These are phyloP conservation scores for Cotoneaster glaucophyllus DNA, from an alignment of 306 rosid genomes.

Conservation along the genomic window DNA sequence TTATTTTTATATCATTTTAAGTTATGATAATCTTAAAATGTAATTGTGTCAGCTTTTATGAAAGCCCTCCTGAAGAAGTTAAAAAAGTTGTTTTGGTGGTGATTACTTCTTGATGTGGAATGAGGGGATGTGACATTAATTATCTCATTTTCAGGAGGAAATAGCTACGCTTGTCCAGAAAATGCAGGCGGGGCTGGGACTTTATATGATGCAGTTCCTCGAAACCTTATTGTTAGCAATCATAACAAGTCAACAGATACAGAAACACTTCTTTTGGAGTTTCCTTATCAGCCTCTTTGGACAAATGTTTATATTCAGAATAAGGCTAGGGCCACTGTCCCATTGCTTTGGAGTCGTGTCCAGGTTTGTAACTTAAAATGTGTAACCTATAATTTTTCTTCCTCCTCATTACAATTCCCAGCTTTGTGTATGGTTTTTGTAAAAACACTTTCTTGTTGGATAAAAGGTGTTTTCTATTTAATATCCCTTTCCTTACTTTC, in stretches of 20 bases:
- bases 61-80: neutral
- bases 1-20: neutral
- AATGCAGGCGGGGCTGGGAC: constrained; percentile 98
- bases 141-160: constrained; percentile 62
- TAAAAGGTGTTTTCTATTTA: neutral
- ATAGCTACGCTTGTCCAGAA: constrained; percentile 71
- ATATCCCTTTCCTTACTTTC: neutral
- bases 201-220: constrained; percentile 91
- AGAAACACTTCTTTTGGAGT: constrained; percentile 92
- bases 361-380: constrained; percentile 65
- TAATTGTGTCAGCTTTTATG: neutral
- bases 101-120: neutral
- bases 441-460: neutral
- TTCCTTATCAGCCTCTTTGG: constrained; percentile 94
- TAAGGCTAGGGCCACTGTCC: constrained; percentile 93
- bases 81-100: neutral
- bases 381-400: neutral
- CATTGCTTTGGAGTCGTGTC: constrained; percentile 98
- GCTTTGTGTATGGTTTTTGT: neutral
- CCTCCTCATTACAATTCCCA: neutral
- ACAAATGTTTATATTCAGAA: constrained; percentile 85
- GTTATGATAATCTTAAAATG: neutral
- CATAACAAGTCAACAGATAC: constrained; percentile 79
- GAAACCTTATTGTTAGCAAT: constrained; percentile 76
- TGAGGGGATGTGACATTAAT: constrained; percentile 4